A percentile compares a stretch with the other conserved stretches of the same genome.
phyloP scores from a whole-genome alignment of 108 stramenopile species.

The Pseudonitzschia pungens region DNA sequence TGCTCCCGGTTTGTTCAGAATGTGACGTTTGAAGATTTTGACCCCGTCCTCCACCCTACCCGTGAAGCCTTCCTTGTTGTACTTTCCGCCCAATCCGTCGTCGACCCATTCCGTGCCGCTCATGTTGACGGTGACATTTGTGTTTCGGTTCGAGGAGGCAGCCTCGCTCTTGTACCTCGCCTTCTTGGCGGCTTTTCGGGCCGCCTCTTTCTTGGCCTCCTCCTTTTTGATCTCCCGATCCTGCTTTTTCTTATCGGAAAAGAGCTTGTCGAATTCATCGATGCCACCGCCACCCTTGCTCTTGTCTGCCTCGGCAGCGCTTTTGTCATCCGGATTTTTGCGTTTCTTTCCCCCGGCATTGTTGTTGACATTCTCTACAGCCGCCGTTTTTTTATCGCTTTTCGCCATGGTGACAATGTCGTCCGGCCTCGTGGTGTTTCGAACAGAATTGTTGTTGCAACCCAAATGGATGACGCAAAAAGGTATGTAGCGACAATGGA shows the following conservation, averaged over 20 bases:
- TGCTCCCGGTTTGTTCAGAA: conserved; percentile 76
- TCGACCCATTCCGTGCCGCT: conserved; percentile 57
- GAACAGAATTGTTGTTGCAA: neutral
- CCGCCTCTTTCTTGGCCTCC: conserved; percentile 35
- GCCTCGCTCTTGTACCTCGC: conserved; percentile 3
- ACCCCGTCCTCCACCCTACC: conserved; percentile 77
- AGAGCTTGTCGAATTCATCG: conserved; percentile 74
- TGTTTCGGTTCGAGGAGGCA: conserved; percentile 9
- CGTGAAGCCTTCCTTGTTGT: conserved; percentile 80
- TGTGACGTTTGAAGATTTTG: conserved; percentile 86
- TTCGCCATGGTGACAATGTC: neutral
- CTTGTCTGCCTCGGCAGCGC: neutral
- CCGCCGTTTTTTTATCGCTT: neutral
- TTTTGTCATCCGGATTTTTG: neutral
- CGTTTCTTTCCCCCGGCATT: conserved; percentile 1
- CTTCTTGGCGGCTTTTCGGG: conserved; percentile 12
- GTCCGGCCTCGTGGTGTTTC: neutral
- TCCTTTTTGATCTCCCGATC: conserved; percentile 32
- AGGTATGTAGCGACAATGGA: too few relatives aligned
- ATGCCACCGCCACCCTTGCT: conserved; percentile 30
- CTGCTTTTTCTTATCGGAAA: conserved; percentile 57
- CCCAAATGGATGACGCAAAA: too few relatives aligned
- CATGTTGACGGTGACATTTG: neutral
- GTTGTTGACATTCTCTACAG: neutral
- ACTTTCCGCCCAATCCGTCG: conserved; percentile 85